Evolutionary conservation across 2,329 filamentous ascomycete genomes (phyloP), one percentile per base, ranked within the genome.

Genomic region (Colletotrichum musicola): DNA sequence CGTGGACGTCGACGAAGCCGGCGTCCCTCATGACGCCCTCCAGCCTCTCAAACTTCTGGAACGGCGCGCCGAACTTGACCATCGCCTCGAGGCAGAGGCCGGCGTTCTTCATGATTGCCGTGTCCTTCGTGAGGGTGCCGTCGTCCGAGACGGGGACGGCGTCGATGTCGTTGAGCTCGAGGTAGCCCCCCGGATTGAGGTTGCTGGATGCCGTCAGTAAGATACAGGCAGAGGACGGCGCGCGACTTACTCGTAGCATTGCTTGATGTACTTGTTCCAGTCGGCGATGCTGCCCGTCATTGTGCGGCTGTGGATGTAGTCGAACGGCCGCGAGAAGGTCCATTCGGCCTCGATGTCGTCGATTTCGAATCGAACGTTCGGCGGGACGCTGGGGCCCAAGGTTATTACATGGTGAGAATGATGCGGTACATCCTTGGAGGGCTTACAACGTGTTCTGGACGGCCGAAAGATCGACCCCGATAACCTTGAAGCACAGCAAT

Each of bases 11-110:
- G 53, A 54, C 65, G 40, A 50, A 7, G 16, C 46, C 46, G 69
- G 92, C 82, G 13, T 90, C 87, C 76, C 92, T 89, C 69, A 90
- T 90, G 10, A 86, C 92, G 16, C 90, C 80, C 73, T 91, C 89
- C 1, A 88, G 5, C 4, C 9, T n/a, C 16, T 22, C 20, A 20
- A 49, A 49, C 1, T 25, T 22, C 46, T 49, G 46, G 46, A 49
- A 14, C 6, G 46, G 46, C 10, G 46, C 6, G 1, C 46, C 46
- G 2, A 49, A 49, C 1, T 4, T 14, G 3, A 20, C 18, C 46
- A 49, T 49, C 6, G 46, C 46, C n/a, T 49, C 46, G 46, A 20
- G 46, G 18, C 46, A 49, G 16, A 49, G 46, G 9, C 13, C 9
- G 46, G 2, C 46, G n/a, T 5, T 9, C n/a, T 4, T 49, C n/a